Percentiles rank a stretch among this genome's conserved stretches.
Conservation (phyloP, 2,329 filamentous ascomycete species). For the Penicillium sp. region DNA sequence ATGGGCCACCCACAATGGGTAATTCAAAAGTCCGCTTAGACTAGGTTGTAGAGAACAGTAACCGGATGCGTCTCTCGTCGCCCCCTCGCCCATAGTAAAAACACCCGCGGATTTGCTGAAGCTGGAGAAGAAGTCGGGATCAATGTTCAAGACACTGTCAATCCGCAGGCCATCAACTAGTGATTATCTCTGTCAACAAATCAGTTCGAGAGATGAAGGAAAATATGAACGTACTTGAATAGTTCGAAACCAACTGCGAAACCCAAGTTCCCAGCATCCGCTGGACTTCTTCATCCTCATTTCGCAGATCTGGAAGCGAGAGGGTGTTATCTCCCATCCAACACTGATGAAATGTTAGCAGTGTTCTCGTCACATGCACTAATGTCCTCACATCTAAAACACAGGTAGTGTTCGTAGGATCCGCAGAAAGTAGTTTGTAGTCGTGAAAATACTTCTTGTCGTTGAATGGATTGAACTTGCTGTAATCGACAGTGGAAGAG, state of each 20-base stretch:
- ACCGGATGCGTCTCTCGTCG: slow-evolving; percentile 38
- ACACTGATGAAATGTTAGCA: slow-evolving; percentile 26
- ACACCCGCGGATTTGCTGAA: slow-evolving; percentile 42
- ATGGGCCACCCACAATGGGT: slow-evolving; percentile 30
- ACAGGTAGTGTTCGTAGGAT: slow-evolving; percentile 5
- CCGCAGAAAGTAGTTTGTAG: slow-evolving; percentile 16
- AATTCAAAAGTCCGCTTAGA: slow-evolving; percentile 51
- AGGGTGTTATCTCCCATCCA: slow-evolving; percentile 55
- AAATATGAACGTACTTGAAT: slow-evolving; percentile 30
- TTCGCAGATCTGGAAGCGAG: slow-evolving; percentile 50
- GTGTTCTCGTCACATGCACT: not conserved
- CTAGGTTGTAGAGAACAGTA: slow-evolving; percentile 47
- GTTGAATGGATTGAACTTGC: slow-evolving; percentile 30
- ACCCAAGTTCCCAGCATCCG: slow-evolving; percentile 48
- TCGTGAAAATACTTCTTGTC: slow-evolving; percentile 28
- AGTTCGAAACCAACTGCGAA: slow-evolving; percentile 43
- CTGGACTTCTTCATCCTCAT: slow-evolving; percentile 44
- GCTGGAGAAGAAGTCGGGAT: slow-evolving; percentile 43
- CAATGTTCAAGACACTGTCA: slow-evolving; percentile 52
- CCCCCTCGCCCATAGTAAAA: slow-evolving; percentile 52
- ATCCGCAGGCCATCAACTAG: slow-evolving; percentile 53
- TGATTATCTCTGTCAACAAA: not conserved
- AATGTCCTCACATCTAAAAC: slow-evolving; percentile 10
- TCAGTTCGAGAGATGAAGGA: not conserved
- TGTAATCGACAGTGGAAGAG: slow-evolving; percentile 25